phyloP scores from a whole-genome alignment of 257 asterid genomes.

The Gardenia jasminoides region DNA sequence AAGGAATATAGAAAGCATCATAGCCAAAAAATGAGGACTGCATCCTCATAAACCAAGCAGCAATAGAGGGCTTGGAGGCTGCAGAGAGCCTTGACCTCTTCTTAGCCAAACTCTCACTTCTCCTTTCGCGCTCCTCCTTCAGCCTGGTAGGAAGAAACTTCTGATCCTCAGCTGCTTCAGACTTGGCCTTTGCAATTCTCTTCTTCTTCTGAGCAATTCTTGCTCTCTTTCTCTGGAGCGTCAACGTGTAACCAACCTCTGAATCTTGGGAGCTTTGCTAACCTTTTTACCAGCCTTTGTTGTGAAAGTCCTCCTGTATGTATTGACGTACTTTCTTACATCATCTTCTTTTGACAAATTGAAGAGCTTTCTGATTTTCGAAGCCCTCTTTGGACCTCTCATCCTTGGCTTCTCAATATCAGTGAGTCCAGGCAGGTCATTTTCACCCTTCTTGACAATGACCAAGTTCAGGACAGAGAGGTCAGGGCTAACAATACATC shows the following conservation, averaged over 20 bases:
- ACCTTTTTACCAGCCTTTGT: constrained; percentile 60
- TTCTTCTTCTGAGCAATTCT: constrained; percentile 75
- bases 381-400: constrained; percentile 90
- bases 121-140: constrained; percentile 77
- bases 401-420: constrained; percentile 77
- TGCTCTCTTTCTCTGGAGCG: constrained; percentile 77
- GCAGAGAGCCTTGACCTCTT: constrained; percentile 67
- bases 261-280: constrained; percentile 80
- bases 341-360: constrained; percentile 76
- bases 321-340: constrained; percentile 75
- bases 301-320: constrained; percentile 66
- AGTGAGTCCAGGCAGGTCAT: constrained; percentile 73
- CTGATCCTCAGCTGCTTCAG: constrained; percentile 74
- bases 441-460: constrained; percentile 73
- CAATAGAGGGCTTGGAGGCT: constrained; percentile 47
- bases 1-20: neutral
- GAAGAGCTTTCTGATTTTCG: constrained; percentile 75
- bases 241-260: constrained; percentile 78
- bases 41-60: constrained; percentile 27
- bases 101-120: constrained; percentile 79
- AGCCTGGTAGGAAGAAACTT: constrained; percentile 64
- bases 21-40: constrained; percentile 4
- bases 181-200: constrained; percentile 69
- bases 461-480: constrained; percentile 70
- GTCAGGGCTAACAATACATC: constrained; percentile 77